Conservation (phyloP, 495 filamentous ascomycete genomes). For the Lasiosphaeria ovina region DNA sequence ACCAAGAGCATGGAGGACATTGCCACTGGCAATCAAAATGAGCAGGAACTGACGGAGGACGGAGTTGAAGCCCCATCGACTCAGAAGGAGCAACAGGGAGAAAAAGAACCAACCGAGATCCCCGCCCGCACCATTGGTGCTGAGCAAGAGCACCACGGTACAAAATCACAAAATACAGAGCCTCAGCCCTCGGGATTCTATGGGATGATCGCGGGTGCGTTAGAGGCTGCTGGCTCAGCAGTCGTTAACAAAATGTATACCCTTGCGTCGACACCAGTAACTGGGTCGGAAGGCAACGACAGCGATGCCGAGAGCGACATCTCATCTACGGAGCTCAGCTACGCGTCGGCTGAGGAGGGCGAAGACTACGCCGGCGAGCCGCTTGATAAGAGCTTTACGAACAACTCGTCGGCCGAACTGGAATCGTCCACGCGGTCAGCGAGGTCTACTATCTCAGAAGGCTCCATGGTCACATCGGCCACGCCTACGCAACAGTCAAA, state of each 20-base stretch:
- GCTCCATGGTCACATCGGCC: constrained; percentile 9
- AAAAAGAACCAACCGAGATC: background rate
- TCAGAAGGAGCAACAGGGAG: background rate
- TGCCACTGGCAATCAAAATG: constrained; percentile 18
- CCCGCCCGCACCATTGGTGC: background rate
- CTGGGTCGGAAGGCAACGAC: constrained; percentile 29
- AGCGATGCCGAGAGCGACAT: constrained; percentile 20
- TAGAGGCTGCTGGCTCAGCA: constrained; percentile 41
- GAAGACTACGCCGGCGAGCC: background rate
- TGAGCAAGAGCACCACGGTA: background rate
- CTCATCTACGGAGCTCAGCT: constrained; percentile 41
- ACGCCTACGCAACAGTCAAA: background rate
- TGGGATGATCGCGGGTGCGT: constrained; percentile 47
- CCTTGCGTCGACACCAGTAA: constrained; percentile 30
- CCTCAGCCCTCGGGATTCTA: constrained; percentile 50
- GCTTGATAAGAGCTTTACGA: constrained; percentile 15
- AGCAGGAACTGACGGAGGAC: constrained; percentile 17
- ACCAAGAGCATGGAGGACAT: constrained; percentile 46
- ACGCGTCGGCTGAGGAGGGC: constrained; percentile 43
- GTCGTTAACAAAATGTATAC: constrained; percentile 38
- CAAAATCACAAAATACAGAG: constrained; percentile 32
- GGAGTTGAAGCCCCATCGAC: background rate
- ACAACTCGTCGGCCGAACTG: constrained; percentile 21
- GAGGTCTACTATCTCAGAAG: constrained; percentile 25
- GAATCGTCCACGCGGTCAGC: constrained; percentile 29